These are phyloP conservation scores for Tephrocybe sp. DNA, from an alignment of 768 basidiomycete genomes.

Conservation along the genomic window DNA sequence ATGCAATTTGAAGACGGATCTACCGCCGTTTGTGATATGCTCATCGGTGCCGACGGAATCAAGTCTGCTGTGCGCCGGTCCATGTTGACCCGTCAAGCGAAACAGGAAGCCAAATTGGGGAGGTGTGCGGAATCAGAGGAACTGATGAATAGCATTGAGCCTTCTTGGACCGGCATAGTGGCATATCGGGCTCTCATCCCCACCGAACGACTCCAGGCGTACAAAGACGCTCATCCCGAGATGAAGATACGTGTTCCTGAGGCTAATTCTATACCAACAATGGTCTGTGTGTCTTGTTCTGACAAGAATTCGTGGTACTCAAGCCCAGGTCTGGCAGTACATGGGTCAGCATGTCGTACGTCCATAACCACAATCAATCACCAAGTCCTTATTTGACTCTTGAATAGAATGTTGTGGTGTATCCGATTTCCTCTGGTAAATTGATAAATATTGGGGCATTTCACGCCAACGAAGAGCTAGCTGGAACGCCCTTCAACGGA, in stretches of 20 bases:
- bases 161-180: slow-evolving; percentile 14
- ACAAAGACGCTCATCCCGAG: slow-evolving; percentile 22
- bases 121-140: slow-evolving; percentile 12
- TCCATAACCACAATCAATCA: too few species aligned
- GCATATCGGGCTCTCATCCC: slow-evolving; percentile 33
- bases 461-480: slow-evolving; percentile 24
- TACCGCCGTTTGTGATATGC: slow-evolving; percentile 45
- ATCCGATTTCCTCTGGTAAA: slow-evolving; percentile 31
- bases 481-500: slow-evolving; percentile 26
- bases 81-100: slow-evolving; percentile 21
- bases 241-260: slow-evolving; percentile 23
- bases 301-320: too few species aligned
- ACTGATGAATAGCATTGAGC: slow-evolving; percentile 17
- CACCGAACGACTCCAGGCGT: slow-evolving; percentile 20
- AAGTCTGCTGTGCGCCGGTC: slow-evolving; percentile 31
- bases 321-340: slow-evolving; percentile 26
- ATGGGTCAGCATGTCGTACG: slow-evolving; percentile 30
- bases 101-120: slow-evolving; percentile 10
- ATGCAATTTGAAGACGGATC: slow-evolving; percentile 46
- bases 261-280: slow-evolving; percentile 21
- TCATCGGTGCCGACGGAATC: slow-evolving; percentile 40
- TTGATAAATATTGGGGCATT: slow-evolving; percentile 30
- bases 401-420: slow-evolving; percentile 29
- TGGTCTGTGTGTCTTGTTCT: too few species aligned
- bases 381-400: not conserved